These are phyloP conservation scores for Umbellularia californica DNA, from an alignment of 164 flowering plant genomes.

Conservation along the genomic window DNA sequence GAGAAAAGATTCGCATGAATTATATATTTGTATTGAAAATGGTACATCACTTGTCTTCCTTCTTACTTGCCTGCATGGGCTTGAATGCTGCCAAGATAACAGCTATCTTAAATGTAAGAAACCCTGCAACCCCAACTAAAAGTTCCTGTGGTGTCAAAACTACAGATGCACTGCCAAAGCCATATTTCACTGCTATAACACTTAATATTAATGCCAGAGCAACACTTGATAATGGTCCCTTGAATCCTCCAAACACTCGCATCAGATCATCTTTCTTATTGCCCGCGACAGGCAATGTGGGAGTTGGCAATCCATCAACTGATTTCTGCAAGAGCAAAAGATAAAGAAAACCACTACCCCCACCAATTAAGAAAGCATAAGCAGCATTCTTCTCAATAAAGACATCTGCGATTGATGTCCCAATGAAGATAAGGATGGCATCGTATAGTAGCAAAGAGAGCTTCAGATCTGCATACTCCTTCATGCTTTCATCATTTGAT, in stretches of 20 bases:
- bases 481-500: slow-evolving; percentile 73
- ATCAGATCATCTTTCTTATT: slow-evolving; percentile 11
- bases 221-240: slow-evolving; percentile 41
- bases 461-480: slow-evolving; percentile 72
- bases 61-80: slow-evolving; percentile 39
- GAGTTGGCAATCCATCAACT: slow-evolving; percentile 62
- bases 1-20: not conserved
- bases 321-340: slow-evolving; percentile 72
- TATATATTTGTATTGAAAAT: not conserved
- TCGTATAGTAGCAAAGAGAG: slow-evolving; percentile 71
- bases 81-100: slow-evolving; percentile 74
- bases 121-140: slow-evolving; percentile 64
- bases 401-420: slow-evolving; percentile 42
- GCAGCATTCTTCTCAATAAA: slow-evolving; percentile 43
- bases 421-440: slow-evolving; percentile 45
- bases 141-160: slow-evolving; percentile 55
- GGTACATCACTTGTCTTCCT: slow-evolving; percentile 34
- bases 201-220: slow-evolving; percentile 44
- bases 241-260: slow-evolving; percentile 28
- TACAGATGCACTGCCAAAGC: slow-evolving; percentile 26
- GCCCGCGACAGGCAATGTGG: slow-evolving; percentile 21
- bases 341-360: slow-evolving; percentile 64
- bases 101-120: slow-evolving; percentile 73
- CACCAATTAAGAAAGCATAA: slow-evolving; percentile 62
- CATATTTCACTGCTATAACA: slow-evolving; percentile 35